Base-by-base conservation (phyloP, 1,284 basidiomycete genomes). In the Rhodotorula sp. region DNA sequence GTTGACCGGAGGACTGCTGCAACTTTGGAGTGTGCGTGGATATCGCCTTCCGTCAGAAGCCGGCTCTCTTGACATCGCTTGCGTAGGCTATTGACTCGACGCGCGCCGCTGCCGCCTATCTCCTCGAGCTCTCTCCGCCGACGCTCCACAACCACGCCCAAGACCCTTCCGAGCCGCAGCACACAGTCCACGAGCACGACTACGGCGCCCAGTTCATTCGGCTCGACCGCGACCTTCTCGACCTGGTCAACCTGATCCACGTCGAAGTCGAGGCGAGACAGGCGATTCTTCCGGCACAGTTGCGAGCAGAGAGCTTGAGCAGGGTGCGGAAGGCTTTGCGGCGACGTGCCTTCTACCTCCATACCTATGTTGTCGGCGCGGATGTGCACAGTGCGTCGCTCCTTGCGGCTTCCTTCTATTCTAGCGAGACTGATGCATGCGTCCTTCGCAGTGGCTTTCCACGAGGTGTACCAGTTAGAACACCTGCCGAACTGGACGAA, bases 121-220 rank as follows among this genome's bases (percentile, higher is more conserved):
- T 66, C 47, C 54, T 64, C 60, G 13, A 54, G 59, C 13, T 70
- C 55, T 47, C 44, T 31, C 37, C 57, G 46, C 44, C 62, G 62
- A 18, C 63, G 57, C 26, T 62, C 65, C 26, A 34, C 20, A 40
- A 28, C 37, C 67, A 30, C 58, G 54, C 22, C 31, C 58, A 26
- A 28, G 15, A 13, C 47, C 57, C 51, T 18, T 59, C 13, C 48
- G 52, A 15, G 54, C 44, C 44, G 22, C 60, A 59, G 9, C 68
- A 62, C 9, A 56, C 64, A 1, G 31, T 64, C 7, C 65, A 67
- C 54, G 69, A 69, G 30, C 24, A 56, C 26, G 71, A 73, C 57
- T 64, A 68, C 52, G 69, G 67, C 52, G 71, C 70, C 1, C 58
- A 70, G 28, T 28, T 70, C 15, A 55, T 70, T 28, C 61, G 71